Percentiles rank a stretch among this genome's conserved stretches.
Evolutionary conservation across 768 basidiomycete species (phyloP).

Genomic region (Boletus barrowsii): DNA sequence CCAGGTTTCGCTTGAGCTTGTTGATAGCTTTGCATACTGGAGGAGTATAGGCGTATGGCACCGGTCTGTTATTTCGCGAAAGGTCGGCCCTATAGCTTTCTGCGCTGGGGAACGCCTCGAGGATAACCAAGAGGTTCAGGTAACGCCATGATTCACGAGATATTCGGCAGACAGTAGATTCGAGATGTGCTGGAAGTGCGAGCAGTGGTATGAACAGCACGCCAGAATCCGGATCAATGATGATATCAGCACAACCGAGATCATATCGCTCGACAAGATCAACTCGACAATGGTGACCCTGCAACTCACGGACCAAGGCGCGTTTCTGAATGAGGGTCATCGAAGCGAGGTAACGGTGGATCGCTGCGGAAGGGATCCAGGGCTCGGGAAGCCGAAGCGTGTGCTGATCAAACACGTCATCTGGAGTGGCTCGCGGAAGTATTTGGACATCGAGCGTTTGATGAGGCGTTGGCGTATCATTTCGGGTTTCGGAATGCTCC

Average conservation of each 20-base stretch:
- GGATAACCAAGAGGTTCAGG: conserved; percentile 50
- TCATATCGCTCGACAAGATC: conserved; percentile 63
- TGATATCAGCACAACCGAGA: conserved; percentile 60
- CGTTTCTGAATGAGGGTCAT: conserved; percentile 67
- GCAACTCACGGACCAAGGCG: conserved; percentile 51
- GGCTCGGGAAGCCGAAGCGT: conserved; percentile 43
- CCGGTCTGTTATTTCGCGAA: conserved; percentile 4
- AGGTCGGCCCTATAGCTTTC: conserved; percentile 29
- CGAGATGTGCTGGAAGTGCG: conserved; percentile 48
- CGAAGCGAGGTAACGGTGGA: conserved; percentile 69
- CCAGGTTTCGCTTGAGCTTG: conserved; percentile 61
- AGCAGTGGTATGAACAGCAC: conserved; percentile 48
- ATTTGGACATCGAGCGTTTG: conserved; percentile 8
- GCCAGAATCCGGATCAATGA: conserved; percentile 61
- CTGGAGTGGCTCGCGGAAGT: conserved; percentile 32
- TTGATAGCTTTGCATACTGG: conserved; percentile 68
- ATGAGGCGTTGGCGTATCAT: conserved; percentile 9
- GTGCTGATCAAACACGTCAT: conserved; percentile 39
- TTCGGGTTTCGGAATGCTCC: conserved; percentile 10
- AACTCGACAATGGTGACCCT: conserved; percentile 42
- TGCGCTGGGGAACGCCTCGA: conserved; percentile 63
- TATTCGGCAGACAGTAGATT: conserved; percentile 43
- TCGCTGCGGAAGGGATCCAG: conserved; percentile 29
- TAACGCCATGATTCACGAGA: conserved; percentile 63
- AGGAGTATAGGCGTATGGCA: conserved; percentile 53